A percentile compares a stretch with the other conserved stretches of the same genome.
phyloP scores from a whole-genome alignment of 257 asterid species.

The Solanum clarkiae region DNA sequence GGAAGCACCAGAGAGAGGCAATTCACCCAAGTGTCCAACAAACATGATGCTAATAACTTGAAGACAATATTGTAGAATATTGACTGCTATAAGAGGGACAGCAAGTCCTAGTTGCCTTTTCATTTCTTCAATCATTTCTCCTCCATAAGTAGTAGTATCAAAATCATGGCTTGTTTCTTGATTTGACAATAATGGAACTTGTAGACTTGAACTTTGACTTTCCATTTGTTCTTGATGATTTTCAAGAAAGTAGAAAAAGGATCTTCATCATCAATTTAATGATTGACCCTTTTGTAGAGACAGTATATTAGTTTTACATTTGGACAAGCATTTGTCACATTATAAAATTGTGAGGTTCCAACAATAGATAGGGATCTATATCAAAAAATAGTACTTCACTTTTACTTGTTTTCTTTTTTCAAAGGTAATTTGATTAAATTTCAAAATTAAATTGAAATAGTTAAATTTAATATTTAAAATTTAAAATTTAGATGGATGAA shows the following conservation, averaged over 20 bases:
- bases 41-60: slow-evolving; percentile 56
- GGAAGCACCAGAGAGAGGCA: slow-evolving; percentile 54
- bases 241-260: neutral
- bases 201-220: neutral
- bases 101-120: slow-evolving; percentile 42
- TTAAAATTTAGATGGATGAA: too few relatives aligned
- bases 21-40: slow-evolving; percentile 55
- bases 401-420: too few relatives aligned
- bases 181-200: slow-evolving; percentile 5
- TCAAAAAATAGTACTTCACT: neutral
- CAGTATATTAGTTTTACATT: neutral
- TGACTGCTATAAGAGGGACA: slow-evolving; percentile 48
- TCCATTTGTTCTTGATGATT: slow-evolving; percentile 6
- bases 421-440: too few relatives aligned
- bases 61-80: slow-evolving; percentile 35
- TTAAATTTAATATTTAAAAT: too few relatives aligned
- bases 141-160: neutral
- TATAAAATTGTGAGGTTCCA: neutral
- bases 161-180: slow-evolving; percentile 1
- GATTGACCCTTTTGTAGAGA: neutral
- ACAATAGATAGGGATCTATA: neutral
- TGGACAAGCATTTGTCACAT: neutral
- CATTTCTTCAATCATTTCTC: slow-evolving; percentile 26
- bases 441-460: too few relatives aligned
- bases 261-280: neutral